Evolutionary conservation across 306 rosid species (phyloP).

Genomic region (Gynostemma pentaphyllum): DNA sequence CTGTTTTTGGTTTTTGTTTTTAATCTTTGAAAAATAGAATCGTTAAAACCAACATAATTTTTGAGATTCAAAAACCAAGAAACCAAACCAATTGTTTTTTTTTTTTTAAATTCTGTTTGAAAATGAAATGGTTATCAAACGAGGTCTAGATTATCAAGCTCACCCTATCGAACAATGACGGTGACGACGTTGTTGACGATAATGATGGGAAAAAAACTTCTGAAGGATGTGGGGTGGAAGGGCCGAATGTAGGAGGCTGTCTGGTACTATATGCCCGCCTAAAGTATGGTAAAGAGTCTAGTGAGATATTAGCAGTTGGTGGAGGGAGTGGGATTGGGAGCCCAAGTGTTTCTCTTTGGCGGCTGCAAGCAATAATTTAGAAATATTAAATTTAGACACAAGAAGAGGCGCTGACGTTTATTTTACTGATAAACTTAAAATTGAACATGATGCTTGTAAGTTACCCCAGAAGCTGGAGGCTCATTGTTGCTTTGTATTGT

Average conservation of each 20-base stretch:
- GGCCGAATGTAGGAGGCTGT: not conserved
- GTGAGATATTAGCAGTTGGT: not conserved
- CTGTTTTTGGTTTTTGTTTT: no score
- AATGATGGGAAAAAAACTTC: no score
- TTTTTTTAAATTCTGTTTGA: no score
- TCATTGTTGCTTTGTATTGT: conserved; percentile 7
- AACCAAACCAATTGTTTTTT: no score
- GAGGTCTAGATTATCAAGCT: no score
- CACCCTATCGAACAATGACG: not conserved
- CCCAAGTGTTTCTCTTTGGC: not conserved
- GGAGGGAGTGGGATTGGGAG: conserved; percentile 4
- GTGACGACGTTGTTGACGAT: not conserved
- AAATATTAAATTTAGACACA: not conserved
- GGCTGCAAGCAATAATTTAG: not conserved
- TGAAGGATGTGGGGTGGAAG: not conserved
- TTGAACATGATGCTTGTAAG: not conserved
- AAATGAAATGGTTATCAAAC: no score
- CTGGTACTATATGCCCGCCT: conserved; percentile 3
- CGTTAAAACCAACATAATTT: no score
- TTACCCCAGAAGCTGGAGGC: conserved; percentile 8
- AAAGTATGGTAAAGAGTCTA: not conserved
- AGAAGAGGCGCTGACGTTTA: not conserved
- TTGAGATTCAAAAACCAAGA: no score
- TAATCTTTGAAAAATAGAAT: no score
- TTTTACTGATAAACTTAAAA: not conserved